Evolutionary conservation across 768 basidiomycete genomes (phyloP).

Genomic region (Kwoniella dendrophila): DNA sequence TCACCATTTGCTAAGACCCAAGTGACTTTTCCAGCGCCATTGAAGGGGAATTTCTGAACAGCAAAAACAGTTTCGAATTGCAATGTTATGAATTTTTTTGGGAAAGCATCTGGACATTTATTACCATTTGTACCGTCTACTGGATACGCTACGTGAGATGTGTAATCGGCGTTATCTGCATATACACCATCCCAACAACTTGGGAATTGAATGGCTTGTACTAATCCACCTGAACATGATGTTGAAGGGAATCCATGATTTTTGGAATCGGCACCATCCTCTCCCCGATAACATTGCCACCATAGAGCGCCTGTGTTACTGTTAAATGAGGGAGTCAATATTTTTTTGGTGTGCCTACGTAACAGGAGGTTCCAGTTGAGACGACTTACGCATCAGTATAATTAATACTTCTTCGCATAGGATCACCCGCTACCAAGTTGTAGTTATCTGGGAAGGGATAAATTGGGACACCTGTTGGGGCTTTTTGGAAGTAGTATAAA

Average conservation of each 20-base stretch:
- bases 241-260: constrained; percentile 27
- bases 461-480: constrained; percentile 27
- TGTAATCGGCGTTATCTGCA: constrained; percentile 29
- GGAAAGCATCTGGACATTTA: constrained; percentile 28
- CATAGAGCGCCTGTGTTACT: constrained; percentile 9
- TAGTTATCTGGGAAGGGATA: constrained; percentile 39
- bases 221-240: constrained; percentile 20
- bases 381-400: constrained; percentile 23
- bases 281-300: constrained; percentile 34
- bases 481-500: constrained; percentile 36
- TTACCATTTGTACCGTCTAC: constrained; percentile 29
- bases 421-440: constrained; percentile 33
- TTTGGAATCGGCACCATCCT: constrained; percentile 3
- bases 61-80: constrained; percentile 32
- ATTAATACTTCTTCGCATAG: constrained; percentile 27
- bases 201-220: constrained; percentile 24
- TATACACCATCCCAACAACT: constrained; percentile 37
- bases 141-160: constrained; percentile 30
- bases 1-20: constrained; percentile 30
- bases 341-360: not conserved
- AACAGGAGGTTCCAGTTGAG: not conserved
- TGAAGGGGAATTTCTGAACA: constrained; percentile 22
- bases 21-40: constrained; percentile 26
- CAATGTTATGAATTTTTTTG: constrained; percentile 34
- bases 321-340: not conserved